Base-by-base conservation (phyloP, 2,329 filamentous ascomycete genomes). In the Phialocephala sp. region DNA sequence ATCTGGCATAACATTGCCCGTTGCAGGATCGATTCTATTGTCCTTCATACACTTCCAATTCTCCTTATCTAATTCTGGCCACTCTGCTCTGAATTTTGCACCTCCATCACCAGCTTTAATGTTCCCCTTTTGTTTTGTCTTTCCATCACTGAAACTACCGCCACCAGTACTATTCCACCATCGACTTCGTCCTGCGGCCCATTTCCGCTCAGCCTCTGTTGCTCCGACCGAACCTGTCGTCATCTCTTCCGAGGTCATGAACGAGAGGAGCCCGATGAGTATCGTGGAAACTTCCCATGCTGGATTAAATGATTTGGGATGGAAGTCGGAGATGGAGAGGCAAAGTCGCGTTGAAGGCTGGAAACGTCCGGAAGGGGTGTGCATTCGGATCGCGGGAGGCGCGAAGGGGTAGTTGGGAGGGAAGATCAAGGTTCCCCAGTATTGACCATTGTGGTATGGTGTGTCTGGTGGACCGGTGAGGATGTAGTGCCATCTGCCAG, bases 221-320 rank as follows among this genome's bases (percentile, higher is more conserved):
- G 89, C 92, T 6, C 90, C 89, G 36, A 99, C 87, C 36, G 90
- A 94, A 1, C 95, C 95, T 0, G 95, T 98, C 0, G 95, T 99
- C 91, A 98, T 97, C 81, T 99, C 95, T 76, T 99, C 94, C 71
- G 92, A 93, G 2, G 94, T 98, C 95, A 99, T 99, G 80, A 99
- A 99, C 45, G 91, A 96, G 68, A 98, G 83, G 35, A 99, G 86
- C 11, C 95, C 95, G 63, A 97, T 96, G 18, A 99, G 83, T 70
- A 99, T 99, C 0, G 95, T 99, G 62, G 91, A 94, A 8, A 99
- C 95, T 76, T 97, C 94, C 95, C 95, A 99, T 0, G 95, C 94
- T 1, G 95, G 95, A 77, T 99, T 99, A 83, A 98, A 99, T 35
- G 91, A 94, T 79, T 97, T 97, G 4, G 95, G 95, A 77, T 99